Percentiles rank a stretch among this genome's conserved stretches.
These are phyloP conservation scores for Talaromyces marneffei DNA, from an alignment of 2,329 filamentous ascomycete genomes.

Conservation along the genomic window DNA sequence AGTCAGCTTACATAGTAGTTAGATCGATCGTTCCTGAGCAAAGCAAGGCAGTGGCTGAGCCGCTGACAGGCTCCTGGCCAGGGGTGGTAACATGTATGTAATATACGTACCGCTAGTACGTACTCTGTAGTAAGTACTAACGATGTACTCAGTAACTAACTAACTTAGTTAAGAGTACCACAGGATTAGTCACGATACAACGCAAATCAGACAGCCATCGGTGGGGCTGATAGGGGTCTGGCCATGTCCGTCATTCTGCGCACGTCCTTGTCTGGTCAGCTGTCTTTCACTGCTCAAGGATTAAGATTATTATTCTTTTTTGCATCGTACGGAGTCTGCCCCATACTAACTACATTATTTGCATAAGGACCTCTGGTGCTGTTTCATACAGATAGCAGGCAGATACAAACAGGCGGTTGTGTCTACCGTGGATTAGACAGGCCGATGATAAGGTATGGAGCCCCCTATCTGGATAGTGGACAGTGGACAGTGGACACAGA, in stretches of 20 bases:
- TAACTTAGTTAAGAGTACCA: too few species aligned
- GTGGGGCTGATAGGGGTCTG: conserved; percentile 12
- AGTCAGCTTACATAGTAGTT: too few species aligned
- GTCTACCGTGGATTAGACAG: background rate
- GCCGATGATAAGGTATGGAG: background rate
- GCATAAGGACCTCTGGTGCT: background rate
- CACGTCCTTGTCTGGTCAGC: background rate
- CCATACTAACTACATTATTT: too few species aligned
- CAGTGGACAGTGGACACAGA: too few species aligned
- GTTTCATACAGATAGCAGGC: background rate
- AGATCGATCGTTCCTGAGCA: conserved; percentile 1
- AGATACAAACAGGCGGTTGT: too few species aligned
- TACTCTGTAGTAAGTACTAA: too few species aligned
- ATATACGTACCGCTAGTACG: too few species aligned
- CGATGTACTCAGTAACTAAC: too few species aligned
- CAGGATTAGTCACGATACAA: conserved; percentile 1
- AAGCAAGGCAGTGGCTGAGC: background rate
- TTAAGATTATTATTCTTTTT: background rate
- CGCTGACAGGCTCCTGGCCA: background rate
- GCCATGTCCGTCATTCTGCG: conserved; percentile 1
- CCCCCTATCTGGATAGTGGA: background rate
- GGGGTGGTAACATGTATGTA: background rate
- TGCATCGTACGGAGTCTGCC: too few species aligned
- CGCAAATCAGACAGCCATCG: conserved; percentile 6
- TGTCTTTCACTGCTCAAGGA: background rate